A percentile compares a stretch with the other conserved stretches of the same genome.
Evolutionary conservation across 1,284 basidiomycete genomes (phyloP).

Genomic region (Ustilago xerochloae): DNA sequence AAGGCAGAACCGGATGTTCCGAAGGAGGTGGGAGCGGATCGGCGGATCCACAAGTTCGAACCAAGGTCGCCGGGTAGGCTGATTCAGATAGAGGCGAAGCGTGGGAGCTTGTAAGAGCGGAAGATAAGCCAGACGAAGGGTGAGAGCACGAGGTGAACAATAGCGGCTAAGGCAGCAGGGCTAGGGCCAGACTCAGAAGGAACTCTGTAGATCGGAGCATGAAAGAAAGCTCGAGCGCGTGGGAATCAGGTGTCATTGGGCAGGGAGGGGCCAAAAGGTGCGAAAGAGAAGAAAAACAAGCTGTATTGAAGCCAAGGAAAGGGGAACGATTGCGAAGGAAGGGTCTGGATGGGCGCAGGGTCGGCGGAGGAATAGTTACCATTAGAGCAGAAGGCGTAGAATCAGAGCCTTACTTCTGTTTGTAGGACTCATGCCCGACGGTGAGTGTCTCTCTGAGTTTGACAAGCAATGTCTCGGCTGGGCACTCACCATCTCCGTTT

Average conservation of each 20-base stretch:
- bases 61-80: not conserved
- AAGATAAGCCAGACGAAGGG: not conserved
- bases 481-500: slow-evolving; percentile 1
- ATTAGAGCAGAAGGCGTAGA: not conserved
- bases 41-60: not conserved
- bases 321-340: not conserved
- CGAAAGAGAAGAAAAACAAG: not conserved
- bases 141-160: not conserved
- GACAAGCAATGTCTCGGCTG: slow-evolving; percentile 2
- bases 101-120: not conserved
- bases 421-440: slow-evolving; percentile 8
- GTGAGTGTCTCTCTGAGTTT: slow-evolving; percentile 10
- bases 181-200: not conserved
- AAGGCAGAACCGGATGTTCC: not conserved
- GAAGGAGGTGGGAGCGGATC: not conserved
- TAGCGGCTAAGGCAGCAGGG: not conserved
- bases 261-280: too few species aligned
- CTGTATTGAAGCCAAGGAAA: not conserved
- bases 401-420: slow-evolving; percentile 2
- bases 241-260: not conserved
- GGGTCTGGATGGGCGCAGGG: not conserved
- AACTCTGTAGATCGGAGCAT: too few species aligned
- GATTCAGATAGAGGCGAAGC: not conserved
- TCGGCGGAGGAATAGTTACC: not conserved
- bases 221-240: not conserved